Evolutionary conservation across 2,329 filamentous ascomycete species (phyloP).

Genomic region (Didymella pomorum): DNA sequence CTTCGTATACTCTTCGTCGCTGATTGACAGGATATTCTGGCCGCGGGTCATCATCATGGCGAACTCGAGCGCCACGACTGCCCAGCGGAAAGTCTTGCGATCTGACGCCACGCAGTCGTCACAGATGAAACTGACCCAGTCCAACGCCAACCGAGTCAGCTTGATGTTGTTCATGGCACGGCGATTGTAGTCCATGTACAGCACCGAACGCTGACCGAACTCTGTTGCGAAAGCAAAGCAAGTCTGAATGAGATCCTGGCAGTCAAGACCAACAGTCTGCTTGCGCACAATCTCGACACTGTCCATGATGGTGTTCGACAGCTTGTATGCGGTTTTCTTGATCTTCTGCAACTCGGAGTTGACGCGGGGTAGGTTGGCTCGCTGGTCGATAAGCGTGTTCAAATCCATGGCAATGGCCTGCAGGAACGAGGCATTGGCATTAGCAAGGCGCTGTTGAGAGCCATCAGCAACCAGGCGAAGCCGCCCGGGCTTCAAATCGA

Average conservation of each 20-base stretch:
- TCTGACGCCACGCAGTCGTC: slow-evolving; percentile 96
- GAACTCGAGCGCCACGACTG: slow-evolving; percentile 92
- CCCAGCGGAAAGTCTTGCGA: slow-evolving; percentile 96
- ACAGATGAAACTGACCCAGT: slow-evolving; percentile 98
- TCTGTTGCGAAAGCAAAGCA: slow-evolving; percentile 99
- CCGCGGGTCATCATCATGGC: slow-evolving; percentile 97
- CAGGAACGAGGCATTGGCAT: slow-evolving; percentile 79
- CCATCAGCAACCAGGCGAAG: slow-evolving; percentile 88
- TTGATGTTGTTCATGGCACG: slow-evolving; percentile 98
- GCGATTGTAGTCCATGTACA: slow-evolving; percentile 95
- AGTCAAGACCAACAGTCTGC: slow-evolving; percentile 83
- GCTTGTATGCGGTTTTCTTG: slow-evolving; percentile 92
- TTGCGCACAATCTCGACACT: slow-evolving; percentile 91
- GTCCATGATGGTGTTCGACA: slow-evolving; percentile 98
- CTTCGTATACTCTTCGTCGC: slow-evolving; percentile 83
- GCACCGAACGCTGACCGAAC: slow-evolving; percentile 91
- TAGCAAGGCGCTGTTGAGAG: slow-evolving; percentile 77
- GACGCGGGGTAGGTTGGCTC: slow-evolving; percentile 92
- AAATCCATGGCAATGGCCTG: slow-evolving; percentile 84
- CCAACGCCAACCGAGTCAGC: slow-evolving; percentile 87
- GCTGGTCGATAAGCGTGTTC: slow-evolving; percentile 87
- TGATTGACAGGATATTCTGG: slow-evolving; percentile 89
- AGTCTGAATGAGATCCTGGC: slow-evolving; percentile 94
- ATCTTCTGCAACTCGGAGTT: slow-evolving; percentile 92
- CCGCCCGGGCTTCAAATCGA: slow-evolving; percentile 86